Base-by-base conservation (phyloP, 257 asterid species). In the Eucommia ulmoides region DNA sequence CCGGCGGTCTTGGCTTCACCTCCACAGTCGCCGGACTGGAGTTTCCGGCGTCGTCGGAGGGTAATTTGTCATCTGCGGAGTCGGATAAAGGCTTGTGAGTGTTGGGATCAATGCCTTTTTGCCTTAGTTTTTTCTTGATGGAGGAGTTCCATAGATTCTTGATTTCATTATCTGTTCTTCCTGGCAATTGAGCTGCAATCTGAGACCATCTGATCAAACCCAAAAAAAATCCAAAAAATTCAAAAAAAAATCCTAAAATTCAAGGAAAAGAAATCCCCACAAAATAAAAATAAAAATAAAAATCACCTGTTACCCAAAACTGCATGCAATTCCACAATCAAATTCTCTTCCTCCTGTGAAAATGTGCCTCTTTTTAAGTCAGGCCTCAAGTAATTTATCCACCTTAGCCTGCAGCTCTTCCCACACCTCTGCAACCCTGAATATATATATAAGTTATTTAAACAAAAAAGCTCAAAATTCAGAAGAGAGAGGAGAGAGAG, bases 111-210 rank as follows among this genome's bases (percentile, higher is more conserved):
- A 88, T 88, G 14, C 97, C 97, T 20, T 50, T 68, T 24, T 79
- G 93, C 63, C 93, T 66, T 1, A 88, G 84, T n/a, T 88, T 88
- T 45, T 88, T 88, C 88, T 88, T 88, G 56, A 88, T 75, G 7
- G 95, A 83, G 0, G 97, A 88, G 33, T 88, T 88, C 97, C 97
- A 88, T 0, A 84, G 71, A 47, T 88, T 88, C 81, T 88, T 88
- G 50, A 88, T 88, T 21, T 88, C 97, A 19, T 88, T 88, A 60
- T 88, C 97, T 0, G 97, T 88, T 55, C 97, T 77, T 23, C 97
- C 95, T 0, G 95, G 95, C 56, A 88, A 51, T 21, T 86, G 84
- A 0, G 95, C 83, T 1, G 97, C 94, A 17, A 88, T 88, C 50
- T 88, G 97, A 0, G 97, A 84, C 97, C 97, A 84, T 64, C 97